Conservation (phyloP, 345 rosid species). For the Syzygium oleosum region DNA sequence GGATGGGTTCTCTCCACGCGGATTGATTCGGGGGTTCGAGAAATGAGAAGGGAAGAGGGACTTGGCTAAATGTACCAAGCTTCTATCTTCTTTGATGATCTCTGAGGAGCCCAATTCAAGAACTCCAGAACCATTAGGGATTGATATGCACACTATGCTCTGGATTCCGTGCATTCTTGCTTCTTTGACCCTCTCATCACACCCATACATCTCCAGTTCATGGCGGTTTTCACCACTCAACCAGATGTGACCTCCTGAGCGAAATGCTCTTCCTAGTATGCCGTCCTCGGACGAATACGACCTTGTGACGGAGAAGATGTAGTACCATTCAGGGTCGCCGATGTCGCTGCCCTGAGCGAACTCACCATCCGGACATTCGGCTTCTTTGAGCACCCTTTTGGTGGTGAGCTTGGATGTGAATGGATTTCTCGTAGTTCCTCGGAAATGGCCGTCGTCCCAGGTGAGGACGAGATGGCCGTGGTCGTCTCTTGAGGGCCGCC, state of each 20-base stretch:
- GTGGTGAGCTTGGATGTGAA: not conserved
- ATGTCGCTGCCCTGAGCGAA: not conserved
- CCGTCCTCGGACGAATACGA: slow-evolving; percentile 1
- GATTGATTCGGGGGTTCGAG: not conserved
- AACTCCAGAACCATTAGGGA: slow-evolving; percentile 5
- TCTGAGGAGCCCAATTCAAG: slow-evolving; percentile 17
- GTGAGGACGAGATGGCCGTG: slow-evolving; percentile 3
- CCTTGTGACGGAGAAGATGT: slow-evolving; percentile 1
- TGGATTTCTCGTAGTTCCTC: not conserved
- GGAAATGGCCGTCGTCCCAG: slow-evolving; percentile 15
- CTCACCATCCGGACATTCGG: not conserved
- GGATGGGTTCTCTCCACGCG: not conserved
- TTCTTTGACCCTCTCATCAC: slow-evolving; percentile 13
- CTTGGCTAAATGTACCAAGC: not conserved
- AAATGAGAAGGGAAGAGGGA: slow-evolving; percentile 2
- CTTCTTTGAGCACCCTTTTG: not conserved
- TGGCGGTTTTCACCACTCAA: slow-evolving; percentile 1
- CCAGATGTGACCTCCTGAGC: slow-evolving; percentile 9
- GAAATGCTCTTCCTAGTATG: not conserved
- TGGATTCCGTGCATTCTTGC: slow-evolving; percentile 11
- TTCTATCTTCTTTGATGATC: slow-evolving; percentile 2
- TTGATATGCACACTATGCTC: slow-evolving; percentile 7
- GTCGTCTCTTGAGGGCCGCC: slow-evolving; percentile 5
- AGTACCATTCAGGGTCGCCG: slow-evolving; percentile 9
- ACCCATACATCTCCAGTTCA: slow-evolving; percentile 8